phyloP scores from a whole-genome alignment of 805 yeast genomes.

The Lipomyces mesembrius region DNA sequence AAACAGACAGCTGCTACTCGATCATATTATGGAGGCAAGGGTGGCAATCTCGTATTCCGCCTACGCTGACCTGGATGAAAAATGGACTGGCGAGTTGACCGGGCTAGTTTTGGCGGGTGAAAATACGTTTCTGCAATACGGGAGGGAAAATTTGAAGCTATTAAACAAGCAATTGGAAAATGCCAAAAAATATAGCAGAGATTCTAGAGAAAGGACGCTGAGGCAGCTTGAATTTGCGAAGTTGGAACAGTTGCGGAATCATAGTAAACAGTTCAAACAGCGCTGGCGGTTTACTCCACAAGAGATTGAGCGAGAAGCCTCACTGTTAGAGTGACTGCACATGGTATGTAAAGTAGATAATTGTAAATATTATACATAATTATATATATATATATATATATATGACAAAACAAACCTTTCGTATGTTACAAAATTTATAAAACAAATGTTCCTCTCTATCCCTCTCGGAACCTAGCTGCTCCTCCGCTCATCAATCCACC shows the following conservation, averaged over 20 bases:
- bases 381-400: too few relatives aligned
- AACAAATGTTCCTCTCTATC: not conserved
- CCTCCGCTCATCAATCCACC: conserved; percentile 32
- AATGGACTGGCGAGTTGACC: conserved; percentile 1
- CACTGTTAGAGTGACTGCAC: not conserved
- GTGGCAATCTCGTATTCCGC: not conserved
- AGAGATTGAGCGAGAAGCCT: conserved; percentile 2
- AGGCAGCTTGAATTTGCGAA: conserved; percentile 2
- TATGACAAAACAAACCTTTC: not conserved
- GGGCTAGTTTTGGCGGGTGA: not conserved
- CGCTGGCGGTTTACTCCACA: conserved; percentile 1
- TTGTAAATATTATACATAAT: conserved; percentile 3
- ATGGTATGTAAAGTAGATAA: not conserved
- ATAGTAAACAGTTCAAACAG: conserved; percentile 6
- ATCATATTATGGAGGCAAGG: conserved; percentile 1
- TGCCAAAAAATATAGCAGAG: conserved; percentile 1
- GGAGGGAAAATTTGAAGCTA: not conserved
- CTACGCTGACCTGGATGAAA: conserved; percentile 8
- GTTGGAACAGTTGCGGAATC: conserved; percentile 2
- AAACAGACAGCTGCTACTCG: conserved; percentile 6
- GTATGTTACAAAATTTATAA: not conserved
- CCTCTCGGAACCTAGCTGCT: conserved; percentile 9
- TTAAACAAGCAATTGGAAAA: conserved; percentile 3
- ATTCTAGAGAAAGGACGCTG: not conserved
- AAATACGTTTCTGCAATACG: not conserved